Evolutionary conservation across 1,139 yeast species (phyloP), one percentile per base, ranked within the genome.

Genomic region (Williopsis jadinii): DNA sequence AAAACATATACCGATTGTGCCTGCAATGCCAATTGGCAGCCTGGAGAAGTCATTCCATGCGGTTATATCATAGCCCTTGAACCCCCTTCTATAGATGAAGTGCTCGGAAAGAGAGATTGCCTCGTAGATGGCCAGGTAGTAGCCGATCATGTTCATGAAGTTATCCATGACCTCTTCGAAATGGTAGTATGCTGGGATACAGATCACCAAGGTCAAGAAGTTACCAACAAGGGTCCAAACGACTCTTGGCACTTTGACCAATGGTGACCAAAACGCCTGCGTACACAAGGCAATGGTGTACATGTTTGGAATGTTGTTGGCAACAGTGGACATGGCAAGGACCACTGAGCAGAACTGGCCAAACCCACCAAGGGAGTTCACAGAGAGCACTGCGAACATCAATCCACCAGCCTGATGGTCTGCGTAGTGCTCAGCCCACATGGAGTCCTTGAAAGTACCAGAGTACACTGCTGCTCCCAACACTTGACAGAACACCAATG

Each of bases 261-360:
- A 74, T 47, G 75, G 75, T 38, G 83, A 74, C 85, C 90, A 84
- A 53, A 84, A 69, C 28, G 95, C 78, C 68, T 87, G 96, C 24
- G 88, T 87, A 50, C 90, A 80, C 53, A 88, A 70, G 28, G 86
- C 90, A 57, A 86, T 76, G 14, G 96, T 85, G 70, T 88, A 88
- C 82, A 87, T 80, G 70, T 87, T 88, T 59, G 96, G 96, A 60
- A 87, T 75, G 67, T 87, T 87, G 72, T 87, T 87, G 53, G 95
- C 84, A 44, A 88, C 79, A 37, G 95, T 85, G 30, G 95, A 84
- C 51, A 88, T 66, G 12, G 95, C 86, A 49, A 88, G 68, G 14
- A 88, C 41, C 32, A 88, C 96, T 67, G 90, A 79, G 65, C 90
- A 82, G 70, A 88, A 87, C 62, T 86, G 80, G 46, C 97, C 97